Percentiles rank a stretch among this genome's conserved stretches.
Evolutionary conservation across 2,329 filamentous ascomycete genomes (phyloP).

Genomic region (Zelopaecilomyces penicillatus): DNA sequence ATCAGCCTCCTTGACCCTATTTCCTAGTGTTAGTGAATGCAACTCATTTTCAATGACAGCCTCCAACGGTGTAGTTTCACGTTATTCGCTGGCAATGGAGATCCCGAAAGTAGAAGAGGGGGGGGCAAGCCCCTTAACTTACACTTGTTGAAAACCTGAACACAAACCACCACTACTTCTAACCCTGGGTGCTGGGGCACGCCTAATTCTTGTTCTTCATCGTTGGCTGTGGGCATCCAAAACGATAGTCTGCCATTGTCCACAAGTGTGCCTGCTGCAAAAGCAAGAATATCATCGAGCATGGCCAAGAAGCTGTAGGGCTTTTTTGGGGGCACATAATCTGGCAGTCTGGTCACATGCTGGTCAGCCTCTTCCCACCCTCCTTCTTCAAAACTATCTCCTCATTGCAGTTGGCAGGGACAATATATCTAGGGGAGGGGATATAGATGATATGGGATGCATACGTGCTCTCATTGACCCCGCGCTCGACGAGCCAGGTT

Average conservation of each 20-base stretch:
- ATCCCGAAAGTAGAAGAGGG: background rate
- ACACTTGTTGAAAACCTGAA: conserved; percentile 88
- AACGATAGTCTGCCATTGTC: conserved; percentile 75
- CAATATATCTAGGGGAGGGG: background rate
- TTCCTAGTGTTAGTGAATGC: no score
- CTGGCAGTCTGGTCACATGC: conserved; percentile 31
- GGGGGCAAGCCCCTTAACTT: conserved; percentile 16
- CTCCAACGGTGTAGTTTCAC: no score
- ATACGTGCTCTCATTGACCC: conserved; percentile 60
- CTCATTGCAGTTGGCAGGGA: background rate
- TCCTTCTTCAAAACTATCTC: background rate
- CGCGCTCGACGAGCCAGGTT: conserved; percentile 57
- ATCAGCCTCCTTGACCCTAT: conserved; percentile 80
- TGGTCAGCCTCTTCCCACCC: conserved; percentile 5
- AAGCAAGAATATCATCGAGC: conserved; percentile 80
- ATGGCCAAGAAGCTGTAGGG: conserved; percentile 89
- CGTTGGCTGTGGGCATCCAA: conserved; percentile 93
- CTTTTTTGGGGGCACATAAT: conserved; percentile 79
- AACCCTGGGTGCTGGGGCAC: conserved; percentile 71
- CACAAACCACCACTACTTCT: conserved; percentile 65
- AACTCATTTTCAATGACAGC: no score
- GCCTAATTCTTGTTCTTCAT: conserved; percentile 66
- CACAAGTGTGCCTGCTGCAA: conserved; percentile 69
- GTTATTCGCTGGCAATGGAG: no score
- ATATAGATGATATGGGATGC: conserved; percentile 18